Percentiles rank a stretch among this genome's conserved stretches.
Conservation (phyloP, 2,329 filamentous ascomycete species). For the Pseudogymnoascus sp. region DNA sequence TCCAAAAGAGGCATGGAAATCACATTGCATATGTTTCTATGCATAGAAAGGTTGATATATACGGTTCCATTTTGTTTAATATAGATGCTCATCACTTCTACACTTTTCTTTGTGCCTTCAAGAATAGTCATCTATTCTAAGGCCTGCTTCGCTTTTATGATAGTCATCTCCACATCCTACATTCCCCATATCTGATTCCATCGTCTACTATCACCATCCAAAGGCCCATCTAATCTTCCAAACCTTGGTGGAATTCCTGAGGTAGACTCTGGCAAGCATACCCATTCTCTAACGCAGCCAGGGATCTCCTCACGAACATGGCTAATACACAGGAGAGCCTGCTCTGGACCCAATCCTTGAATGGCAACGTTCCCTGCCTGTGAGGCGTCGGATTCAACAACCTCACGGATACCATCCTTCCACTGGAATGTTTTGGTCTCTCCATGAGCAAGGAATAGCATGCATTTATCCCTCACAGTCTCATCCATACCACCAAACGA, state of each 20-base stretch:
- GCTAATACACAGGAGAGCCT: conserved; percentile 86
- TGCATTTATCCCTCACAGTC: conserved; percentile 74
- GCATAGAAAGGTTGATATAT: background rate
- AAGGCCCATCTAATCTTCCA: conserved; percentile 54
- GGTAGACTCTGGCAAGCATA: conserved; percentile 74
- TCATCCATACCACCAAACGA: conserved; percentile 82
- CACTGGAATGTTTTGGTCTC: conserved; percentile 39
- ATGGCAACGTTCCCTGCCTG: conserved; percentile 43
- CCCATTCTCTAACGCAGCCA: conserved; percentile 71
- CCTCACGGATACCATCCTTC: conserved; percentile 3
- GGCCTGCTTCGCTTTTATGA: background rate
- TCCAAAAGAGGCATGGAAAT: background rate
- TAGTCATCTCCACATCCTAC: conserved; percentile 11
- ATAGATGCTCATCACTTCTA: background rate
- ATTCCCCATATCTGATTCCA: conserved; percentile 62
- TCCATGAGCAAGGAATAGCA: conserved; percentile 66
- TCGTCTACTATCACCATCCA: conserved; percentile 47
- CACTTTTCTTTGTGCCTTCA: background rate
- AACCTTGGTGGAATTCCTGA: conserved; percentile 53
- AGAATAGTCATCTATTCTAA: background rate
- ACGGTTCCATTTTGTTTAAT: background rate
- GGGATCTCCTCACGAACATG: conserved; percentile 89
- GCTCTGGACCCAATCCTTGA: conserved; percentile 56
- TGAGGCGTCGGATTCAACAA: conserved; percentile 41
- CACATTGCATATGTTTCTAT: background rate